A percentile compares a stretch with the other conserved stretches of the same genome.
Conservation (phyloP, 1,139 yeast genomes). For the Williopsis jadinii region DNA sequence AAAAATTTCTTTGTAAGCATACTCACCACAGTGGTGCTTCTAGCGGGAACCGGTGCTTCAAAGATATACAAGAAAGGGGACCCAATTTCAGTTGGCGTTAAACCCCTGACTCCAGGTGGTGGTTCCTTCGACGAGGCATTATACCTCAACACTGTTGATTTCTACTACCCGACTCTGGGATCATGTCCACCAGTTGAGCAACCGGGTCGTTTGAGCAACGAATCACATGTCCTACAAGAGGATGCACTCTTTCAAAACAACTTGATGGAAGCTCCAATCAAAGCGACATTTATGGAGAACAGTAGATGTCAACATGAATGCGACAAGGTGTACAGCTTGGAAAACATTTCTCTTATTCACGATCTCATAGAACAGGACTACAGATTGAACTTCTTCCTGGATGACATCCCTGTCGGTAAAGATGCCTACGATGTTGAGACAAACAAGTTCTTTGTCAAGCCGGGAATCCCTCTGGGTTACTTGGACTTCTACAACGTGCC, state of each 20-base stretch:
- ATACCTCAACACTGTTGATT: slow-evolving; percentile 21
- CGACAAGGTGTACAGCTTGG: slow-evolving; percentile 16
- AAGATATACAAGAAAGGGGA: slow-evolving; percentile 13
- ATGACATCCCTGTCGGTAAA: slow-evolving; percentile 23
- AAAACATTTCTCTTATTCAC: slow-evolving; percentile 21
- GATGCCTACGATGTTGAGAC: slow-evolving; percentile 23
- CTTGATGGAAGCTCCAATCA: slow-evolving; percentile 18
- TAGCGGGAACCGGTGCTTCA: neutral
- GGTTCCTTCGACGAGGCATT: slow-evolving; percentile 18
- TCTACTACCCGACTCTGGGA: slow-evolving; percentile 18
- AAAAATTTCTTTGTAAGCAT: neutral
- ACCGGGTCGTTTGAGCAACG: neutral
- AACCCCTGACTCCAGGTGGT: slow-evolving; percentile 24
- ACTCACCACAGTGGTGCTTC: neutral
- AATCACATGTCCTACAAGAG: slow-evolving; percentile 1
- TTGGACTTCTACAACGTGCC: slow-evolving; percentile 22
- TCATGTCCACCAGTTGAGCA: slow-evolving; percentile 16
- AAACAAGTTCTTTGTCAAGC: slow-evolving; percentile 19
- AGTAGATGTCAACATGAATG: slow-evolving; percentile 16
- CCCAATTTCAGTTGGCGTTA: slow-evolving; percentile 17
- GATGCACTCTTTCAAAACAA: slow-evolving; percentile 17
- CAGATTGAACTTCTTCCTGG: slow-evolving; percentile 22
- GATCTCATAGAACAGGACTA: slow-evolving; percentile 22
- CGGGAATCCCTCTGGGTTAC: slow-evolving; percentile 24
- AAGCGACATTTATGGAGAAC: slow-evolving; percentile 13